Conservation (phyloP, 176 grass and related monocot species). For the Triticum timopheevii region DNA sequence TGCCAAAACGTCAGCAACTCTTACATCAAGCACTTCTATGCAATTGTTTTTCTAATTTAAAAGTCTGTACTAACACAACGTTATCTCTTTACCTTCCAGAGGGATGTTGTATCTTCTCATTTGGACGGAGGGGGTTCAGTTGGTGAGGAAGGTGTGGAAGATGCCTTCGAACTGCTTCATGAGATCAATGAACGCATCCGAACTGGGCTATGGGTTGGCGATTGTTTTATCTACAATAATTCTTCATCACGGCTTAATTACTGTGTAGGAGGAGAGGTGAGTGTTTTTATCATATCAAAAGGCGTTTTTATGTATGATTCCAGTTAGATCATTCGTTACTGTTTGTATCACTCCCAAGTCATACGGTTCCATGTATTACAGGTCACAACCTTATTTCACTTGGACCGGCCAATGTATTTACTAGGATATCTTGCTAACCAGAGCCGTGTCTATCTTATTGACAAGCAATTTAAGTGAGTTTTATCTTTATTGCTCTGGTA, state of each 20-base stretch:
- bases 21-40: background rate
- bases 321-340: background rate
- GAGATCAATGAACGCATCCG: conserved; percentile 96
- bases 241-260: conserved; percentile 95
- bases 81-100: conserved; percentile 42
- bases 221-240: conserved; percentile 99
- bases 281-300: background rate
- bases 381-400: conserved; percentile 98
- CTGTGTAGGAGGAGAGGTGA: conserved; percentile 96
- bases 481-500: conserved; percentile 23
- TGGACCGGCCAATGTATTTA: conserved; percentile 97
- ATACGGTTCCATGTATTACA: conserved; percentile 36
- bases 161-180: conserved; percentile 98
- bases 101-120: conserved; percentile 87
- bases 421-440: conserved; percentile 98
- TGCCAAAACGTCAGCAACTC: background rate
- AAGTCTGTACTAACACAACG: conserved; percentile 27
- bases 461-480: conserved; percentile 95
- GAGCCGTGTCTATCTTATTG: conserved; percentile 98
- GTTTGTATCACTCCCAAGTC: conserved; percentile 6
- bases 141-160: conserved; percentile 92
- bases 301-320: background rate
- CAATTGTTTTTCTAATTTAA: background rate
- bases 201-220: conserved; percentile 97
- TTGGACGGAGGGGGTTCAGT: conserved; percentile 78